Evolutionary conservation across 1,284 basidiomycete species (phyloP).

Genomic region (Fistulina hepatica): DNA sequence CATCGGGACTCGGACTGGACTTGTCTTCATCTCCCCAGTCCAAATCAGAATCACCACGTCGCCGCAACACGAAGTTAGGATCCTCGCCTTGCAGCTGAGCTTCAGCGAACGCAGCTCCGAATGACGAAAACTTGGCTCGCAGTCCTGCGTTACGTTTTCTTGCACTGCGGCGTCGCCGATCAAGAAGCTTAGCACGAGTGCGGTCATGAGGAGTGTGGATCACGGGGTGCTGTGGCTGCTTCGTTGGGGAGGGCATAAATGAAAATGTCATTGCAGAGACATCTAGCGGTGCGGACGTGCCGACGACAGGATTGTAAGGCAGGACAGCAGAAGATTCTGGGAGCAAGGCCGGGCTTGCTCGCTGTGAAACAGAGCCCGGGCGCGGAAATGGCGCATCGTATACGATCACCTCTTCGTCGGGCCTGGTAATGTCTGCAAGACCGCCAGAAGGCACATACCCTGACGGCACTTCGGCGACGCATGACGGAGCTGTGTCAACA

Average conservation of each 20-base stretch:
- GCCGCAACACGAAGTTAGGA: constrained; percentile 36
- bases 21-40: constrained; percentile 49
- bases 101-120: constrained; percentile 50
- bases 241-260: constrained; percentile 3
- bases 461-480: constrained; percentile 7
- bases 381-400: constrained; percentile 51
- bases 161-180: constrained; percentile 19
- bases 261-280: background rate
- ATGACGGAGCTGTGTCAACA: constrained; percentile 31
- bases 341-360: constrained; percentile 11
- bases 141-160: constrained; percentile 21
- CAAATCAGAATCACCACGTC: constrained; percentile 57
- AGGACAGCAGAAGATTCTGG: constrained; percentile 16
- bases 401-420: constrained; percentile 45
- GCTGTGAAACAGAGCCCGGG: constrained; percentile 11
- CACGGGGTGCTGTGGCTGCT: constrained; percentile 7
- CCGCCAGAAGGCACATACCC: too few species aligned
- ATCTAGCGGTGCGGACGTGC: constrained; percentile 7
- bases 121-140: constrained; percentile 31
- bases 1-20: constrained; percentile 13
- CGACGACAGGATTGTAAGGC: constrained; percentile 23
- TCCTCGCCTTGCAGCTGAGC: constrained; percentile 33
- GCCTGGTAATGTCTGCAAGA: constrained; percentile 11
- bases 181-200: constrained; percentile 14
- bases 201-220: constrained; percentile 9